Base-by-base conservation (phyloP, 2,329 filamentous ascomycete species). In the Akanthomyces dipterigenus region DNA sequence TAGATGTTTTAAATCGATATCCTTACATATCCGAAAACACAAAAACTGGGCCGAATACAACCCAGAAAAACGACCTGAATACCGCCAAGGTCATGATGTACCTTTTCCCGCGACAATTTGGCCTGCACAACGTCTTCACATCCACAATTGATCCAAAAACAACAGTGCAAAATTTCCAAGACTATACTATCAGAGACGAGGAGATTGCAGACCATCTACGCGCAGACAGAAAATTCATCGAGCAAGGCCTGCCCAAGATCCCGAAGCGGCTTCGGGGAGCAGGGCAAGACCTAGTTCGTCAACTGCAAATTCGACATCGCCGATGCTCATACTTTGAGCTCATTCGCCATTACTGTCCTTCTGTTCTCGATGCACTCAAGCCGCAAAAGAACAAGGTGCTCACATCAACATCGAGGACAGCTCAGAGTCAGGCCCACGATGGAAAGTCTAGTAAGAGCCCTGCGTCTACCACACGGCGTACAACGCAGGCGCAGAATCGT, bases 101-200 rank as follows among this genome's bases (percentile, higher is more conserved):
- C 73, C 87, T 99, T 1, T 99, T 99, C 67, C 95, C 95, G 36
- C 82, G 88, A 12, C 93, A 98, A 69, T 98, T 96, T 69, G 85
- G 85, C 16, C 77, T 99, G 3, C 91, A 96, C 70, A 99, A 98
- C 73, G 91, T 89, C n/a, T 97, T 98, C 70, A 91, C 87, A 0
- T 90, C 87, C 5, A 75, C 78, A 3, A 80, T 88, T 18, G 82
- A 95, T 70, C 71, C 70, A 24, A 81, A 76, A 54, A 83, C 90
- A 68, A 93, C 88, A 0, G 78, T 84, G 0, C 88, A 93, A 67
- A 83, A 82, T 28, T 87, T 93, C 69, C 90, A 91, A 69, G 92
- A 96, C 72, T 96, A 96, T 70, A 93, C 89, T 0, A 72, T 91
- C 12, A 87, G 93, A 20, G 93, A 98, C 69, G 82, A 90, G 12